phyloP scores from a whole-genome alignment of 2,329 filamentous ascomycete genomes.

The Pestalotiopsis sp. region DNA sequence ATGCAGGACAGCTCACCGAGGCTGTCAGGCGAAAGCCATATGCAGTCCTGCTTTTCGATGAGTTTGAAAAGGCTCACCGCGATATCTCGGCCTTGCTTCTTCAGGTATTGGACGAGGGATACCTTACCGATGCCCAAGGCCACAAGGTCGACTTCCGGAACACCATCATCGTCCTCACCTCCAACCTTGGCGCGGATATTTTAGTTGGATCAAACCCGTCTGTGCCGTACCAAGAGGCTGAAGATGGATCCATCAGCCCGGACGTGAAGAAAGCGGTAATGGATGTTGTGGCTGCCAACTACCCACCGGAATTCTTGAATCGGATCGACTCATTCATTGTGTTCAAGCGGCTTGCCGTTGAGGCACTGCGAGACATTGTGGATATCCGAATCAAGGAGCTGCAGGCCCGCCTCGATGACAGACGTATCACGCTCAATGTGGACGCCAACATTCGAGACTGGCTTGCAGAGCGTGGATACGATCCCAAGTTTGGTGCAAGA shows the following conservation, averaged over 20 bases:
- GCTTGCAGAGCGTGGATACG: conserved; percentile 88
- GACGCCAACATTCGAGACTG: conserved; percentile 74
- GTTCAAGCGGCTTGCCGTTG: conserved; percentile 80
- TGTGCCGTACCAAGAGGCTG: conserved; percentile 62
- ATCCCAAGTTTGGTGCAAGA: conserved; percentile 86
- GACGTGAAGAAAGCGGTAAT: conserved; percentile 79
- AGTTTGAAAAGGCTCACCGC: conserved; percentile 95
- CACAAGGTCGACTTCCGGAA: conserved; percentile 97
- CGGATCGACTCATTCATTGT: conserved; percentile 96
- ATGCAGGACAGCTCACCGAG: conserved; percentile 93
- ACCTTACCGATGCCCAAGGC: conserved; percentile 91
- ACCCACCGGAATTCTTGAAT: conserved; percentile 95
- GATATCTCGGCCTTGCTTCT: conserved; percentile 91
- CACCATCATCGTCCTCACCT: conserved; percentile 94
- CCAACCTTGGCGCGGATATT: conserved; percentile 90
- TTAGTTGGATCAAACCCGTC: conserved; percentile 74
- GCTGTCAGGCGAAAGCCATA: conserved; percentile 94
- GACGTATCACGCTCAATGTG: conserved; percentile 76
- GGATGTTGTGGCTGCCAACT: conserved; percentile 73
- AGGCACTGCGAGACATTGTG: conserved; percentile 85
- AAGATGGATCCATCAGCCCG: conserved; percentile 69
- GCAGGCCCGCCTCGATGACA: conserved; percentile 78
- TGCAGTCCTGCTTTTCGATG: conserved; percentile 90
- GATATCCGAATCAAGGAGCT: conserved; percentile 88
- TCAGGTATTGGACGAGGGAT: conserved; percentile 94